A percentile compares a stretch with the other conserved stretches of the same genome.
Evolutionary conservation across 768 basidiomycete genomes (phyloP).

Genomic region (Lyophyllum shimeji): DNA sequence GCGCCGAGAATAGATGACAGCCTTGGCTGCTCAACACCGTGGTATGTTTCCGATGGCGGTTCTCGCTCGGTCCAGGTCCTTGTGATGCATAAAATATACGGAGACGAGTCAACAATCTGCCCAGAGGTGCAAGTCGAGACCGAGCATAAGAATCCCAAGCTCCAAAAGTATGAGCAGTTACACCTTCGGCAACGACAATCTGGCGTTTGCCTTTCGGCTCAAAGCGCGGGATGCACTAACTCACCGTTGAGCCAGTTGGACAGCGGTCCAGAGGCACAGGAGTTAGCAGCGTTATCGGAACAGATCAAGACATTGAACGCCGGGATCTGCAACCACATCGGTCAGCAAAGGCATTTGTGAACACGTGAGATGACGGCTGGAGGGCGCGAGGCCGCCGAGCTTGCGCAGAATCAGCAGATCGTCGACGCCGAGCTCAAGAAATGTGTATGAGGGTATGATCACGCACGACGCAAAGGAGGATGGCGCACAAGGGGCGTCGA

Average conservation of each 20-base stretch:
- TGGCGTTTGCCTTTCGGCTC: neutral
- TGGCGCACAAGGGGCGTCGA: no score
- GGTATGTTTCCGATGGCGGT: neutral
- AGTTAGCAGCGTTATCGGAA: no score
- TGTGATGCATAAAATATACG: neutral
- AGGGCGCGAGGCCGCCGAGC: no score
- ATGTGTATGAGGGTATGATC: no score
- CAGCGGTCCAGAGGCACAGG: no score
- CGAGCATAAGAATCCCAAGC: neutral
- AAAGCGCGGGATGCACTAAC: neutral
- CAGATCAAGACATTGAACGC: no score
- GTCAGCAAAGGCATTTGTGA: neutral
- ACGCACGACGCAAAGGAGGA: no score
- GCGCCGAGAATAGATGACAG: neutral
- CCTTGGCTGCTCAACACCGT: neutral
- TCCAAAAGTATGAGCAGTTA: neutral
- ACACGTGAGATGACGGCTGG: no score
- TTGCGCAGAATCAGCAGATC: no score
- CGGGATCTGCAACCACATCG: no score
- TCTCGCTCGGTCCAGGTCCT: neutral
- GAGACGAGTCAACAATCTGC: neutral
- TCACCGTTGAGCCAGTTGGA: neutral
- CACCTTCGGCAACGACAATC: neutral
- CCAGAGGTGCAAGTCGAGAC: neutral
- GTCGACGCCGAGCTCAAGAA: no score